phyloP scores from a whole-genome alignment of 352 stramenopile genomes.

The Phytophthora pluvialis region DNA sequence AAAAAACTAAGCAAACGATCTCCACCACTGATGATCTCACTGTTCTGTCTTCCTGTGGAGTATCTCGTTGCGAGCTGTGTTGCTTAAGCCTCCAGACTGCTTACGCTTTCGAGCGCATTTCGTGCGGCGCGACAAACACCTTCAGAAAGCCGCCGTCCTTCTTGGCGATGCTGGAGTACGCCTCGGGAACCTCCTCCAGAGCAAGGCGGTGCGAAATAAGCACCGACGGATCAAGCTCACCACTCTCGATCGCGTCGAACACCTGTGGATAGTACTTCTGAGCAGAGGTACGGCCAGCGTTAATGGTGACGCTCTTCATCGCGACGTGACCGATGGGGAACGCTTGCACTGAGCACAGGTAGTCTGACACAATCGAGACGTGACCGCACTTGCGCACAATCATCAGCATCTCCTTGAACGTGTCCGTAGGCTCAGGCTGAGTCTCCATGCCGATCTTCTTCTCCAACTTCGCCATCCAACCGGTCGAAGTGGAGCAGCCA shows the following conservation, averaged over 20 bases:
- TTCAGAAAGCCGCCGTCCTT: constrained; percentile 71
- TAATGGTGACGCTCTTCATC: constrained; percentile 67
- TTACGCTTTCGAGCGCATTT: constrained; percentile 47
- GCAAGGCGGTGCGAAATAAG: constrained; percentile 63
- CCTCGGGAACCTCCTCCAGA: constrained; percentile 61
- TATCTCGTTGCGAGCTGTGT: constrained; percentile 1
- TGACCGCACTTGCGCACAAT: constrained; percentile 65
- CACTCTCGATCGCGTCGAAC: constrained; percentile 58
- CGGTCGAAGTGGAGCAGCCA: constrained; percentile 38
- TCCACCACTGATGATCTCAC: background rate
- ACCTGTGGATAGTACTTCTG: constrained; percentile 70
- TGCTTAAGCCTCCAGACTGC: background rate
- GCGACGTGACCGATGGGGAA: constrained; percentile 69
- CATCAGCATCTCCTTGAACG: constrained; percentile 66
- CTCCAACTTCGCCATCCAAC: constrained; percentile 51
- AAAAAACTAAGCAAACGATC: background rate
- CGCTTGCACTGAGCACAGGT: constrained; percentile 42
- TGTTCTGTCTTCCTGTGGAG: background rate
- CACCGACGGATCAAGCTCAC: constrained; percentile 58
- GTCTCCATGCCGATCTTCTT: constrained; percentile 58
- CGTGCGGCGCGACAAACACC: constrained; percentile 57
- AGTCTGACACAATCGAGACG: constrained; percentile 63
- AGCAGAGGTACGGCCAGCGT: constrained; percentile 52
- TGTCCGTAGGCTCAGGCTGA: constrained; percentile 55
- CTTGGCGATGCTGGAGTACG: constrained; percentile 58